phyloP scores from a whole-genome alignment of 139 green algal species.

The Chlorella sorokiniana region DNA sequence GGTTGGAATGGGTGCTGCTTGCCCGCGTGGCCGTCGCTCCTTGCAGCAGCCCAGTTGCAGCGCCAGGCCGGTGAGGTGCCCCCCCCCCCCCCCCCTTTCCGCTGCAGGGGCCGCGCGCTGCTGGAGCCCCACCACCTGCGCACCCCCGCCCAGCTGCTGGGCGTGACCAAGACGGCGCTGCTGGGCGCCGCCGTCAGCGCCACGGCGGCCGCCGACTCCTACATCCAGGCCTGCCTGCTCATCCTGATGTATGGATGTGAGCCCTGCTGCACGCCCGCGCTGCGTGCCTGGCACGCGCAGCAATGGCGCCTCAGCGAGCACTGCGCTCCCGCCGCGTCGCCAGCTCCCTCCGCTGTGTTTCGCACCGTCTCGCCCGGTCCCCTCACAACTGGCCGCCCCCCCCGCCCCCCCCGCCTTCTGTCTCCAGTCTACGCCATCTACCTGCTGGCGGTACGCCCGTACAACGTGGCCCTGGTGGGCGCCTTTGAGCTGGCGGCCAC shows the following conservation, averaged over 20 bases:
- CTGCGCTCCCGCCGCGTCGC: too few relatives aligned
- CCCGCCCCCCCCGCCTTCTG: neutral
- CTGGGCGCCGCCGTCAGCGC: conserved; percentile 1
- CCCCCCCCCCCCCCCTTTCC: too few relatives aligned
- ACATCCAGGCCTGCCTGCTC: conserved; percentile 32
- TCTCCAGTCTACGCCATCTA: conserved; percentile 26
- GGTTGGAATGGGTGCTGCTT: too few relatives aligned
- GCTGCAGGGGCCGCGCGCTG: neutral
- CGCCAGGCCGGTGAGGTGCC: too few relatives aligned
- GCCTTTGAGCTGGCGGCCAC: conserved; percentile 24
- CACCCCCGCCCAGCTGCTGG: conserved; percentile 24
- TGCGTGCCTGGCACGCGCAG: neutral
- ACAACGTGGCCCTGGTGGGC: conserved; percentile 20
- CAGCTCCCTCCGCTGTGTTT: neutral
- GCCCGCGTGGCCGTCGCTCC: too few relatives aligned
- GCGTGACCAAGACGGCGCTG: neutral
- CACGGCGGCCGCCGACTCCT: neutral
- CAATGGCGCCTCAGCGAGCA: too few relatives aligned
- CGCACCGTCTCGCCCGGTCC: neutral
- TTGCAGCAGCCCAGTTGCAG: too few relatives aligned
- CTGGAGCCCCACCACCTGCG: neutral
- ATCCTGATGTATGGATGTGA: conserved; percentile 33
- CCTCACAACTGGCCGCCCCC: neutral
- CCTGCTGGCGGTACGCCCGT: conserved; percentile 22
- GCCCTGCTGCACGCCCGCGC: neutral